Evolutionary conservation across 2,329 filamentous ascomycete species (phyloP).

Genomic region (Aspergillus sp.): DNA sequence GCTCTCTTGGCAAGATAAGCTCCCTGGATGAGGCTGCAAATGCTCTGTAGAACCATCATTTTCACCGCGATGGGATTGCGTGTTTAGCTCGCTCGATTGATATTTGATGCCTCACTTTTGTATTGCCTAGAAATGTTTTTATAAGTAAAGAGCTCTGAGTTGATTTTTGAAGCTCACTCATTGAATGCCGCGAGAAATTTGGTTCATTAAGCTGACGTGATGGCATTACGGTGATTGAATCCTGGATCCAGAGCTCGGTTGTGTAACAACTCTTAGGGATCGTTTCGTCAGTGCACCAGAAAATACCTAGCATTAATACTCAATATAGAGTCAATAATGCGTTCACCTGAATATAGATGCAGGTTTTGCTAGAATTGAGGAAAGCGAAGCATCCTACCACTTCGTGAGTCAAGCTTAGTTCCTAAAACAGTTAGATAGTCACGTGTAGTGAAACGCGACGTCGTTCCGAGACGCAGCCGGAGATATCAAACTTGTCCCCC

Average conservation of each 20-base stretch:
- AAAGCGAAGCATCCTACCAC: neutral
- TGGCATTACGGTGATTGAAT: neutral
- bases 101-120: neutral
- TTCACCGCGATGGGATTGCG: neutral
- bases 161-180: neutral
- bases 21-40: neutral
- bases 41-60: neutral
- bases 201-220: neutral
- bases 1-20: neutral
- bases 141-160: neutral
- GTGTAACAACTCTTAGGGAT: neutral
- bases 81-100: neutral
- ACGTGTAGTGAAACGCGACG: neutral
- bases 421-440: constrained; percentile 11
- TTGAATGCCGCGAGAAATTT: neutral
- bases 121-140: neutral
- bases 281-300: neutral
- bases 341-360: neutral
- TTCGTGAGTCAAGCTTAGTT: neutral
- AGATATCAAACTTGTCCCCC: neutral
- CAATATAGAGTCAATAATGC: neutral
- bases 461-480: constrained; percentile 1
- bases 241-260: neutral
- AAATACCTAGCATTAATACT: neutral
- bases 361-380: neutral